phyloP scores from a whole-genome alignment of 352 stramenopile species.

The Phytophthora podocarpi region DNA sequence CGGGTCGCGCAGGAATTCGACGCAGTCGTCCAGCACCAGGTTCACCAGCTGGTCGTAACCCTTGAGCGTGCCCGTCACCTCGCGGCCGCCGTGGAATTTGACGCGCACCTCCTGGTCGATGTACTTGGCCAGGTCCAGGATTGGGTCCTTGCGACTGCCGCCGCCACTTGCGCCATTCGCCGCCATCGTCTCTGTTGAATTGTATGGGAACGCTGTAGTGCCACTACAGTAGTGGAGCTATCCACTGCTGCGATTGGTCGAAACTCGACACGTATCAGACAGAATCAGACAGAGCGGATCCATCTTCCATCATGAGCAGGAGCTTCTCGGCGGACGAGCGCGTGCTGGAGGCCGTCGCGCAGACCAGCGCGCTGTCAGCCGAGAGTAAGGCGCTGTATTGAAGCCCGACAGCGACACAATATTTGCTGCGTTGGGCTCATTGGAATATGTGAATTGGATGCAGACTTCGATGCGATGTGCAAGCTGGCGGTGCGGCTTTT shows the following conservation, averaged over 20 bases:
- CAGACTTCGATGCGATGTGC: constrained; percentile 66
- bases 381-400: constrained; percentile 41
- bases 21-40: constrained; percentile 96
- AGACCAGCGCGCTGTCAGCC: constrained; percentile 34
- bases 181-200: constrained; percentile 44
- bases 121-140: constrained; percentile 95
- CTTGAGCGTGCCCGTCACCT: constrained; percentile 93
- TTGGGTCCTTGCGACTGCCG: constrained; percentile 74
- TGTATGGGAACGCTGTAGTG: constrained; percentile 19
- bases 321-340: constrained; percentile 66
- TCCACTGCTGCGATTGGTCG: constrained; percentile 11
- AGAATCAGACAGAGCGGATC: constrained; percentile 25
- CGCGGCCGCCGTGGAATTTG: constrained; percentile 94
- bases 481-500: constrained; percentile 67
- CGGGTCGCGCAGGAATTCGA: constrained; percentile 94
- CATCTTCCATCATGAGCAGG: constrained; percentile 40
- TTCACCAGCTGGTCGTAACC: constrained; percentile 98
- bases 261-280: constrained; percentile 26
- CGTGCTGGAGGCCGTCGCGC: constrained; percentile 54
- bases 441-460: neutral
- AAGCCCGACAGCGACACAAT: neutral
- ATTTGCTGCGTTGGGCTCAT: neutral
- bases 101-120: constrained; percentile 95
- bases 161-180: constrained; percentile 52
- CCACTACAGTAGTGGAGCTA: no score